Conservation (phyloP, 1,284 basidiomycete species). For the Ustilago bromivora region DNA sequence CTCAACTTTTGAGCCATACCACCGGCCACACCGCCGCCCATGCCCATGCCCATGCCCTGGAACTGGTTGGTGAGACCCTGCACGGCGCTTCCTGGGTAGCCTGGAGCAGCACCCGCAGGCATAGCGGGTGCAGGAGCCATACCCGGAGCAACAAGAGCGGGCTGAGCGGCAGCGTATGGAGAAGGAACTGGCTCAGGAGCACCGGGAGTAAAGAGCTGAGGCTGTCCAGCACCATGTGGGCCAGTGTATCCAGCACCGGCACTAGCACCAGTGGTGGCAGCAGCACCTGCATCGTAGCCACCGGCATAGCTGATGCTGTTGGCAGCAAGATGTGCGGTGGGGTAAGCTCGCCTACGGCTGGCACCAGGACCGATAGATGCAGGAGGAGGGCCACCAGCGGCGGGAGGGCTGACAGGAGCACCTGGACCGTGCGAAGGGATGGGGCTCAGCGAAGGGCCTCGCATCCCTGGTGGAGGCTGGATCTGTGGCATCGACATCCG, state of each 20-base stretch:
- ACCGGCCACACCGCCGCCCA: constrained; percentile 51
- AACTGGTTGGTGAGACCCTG: constrained; percentile 86
- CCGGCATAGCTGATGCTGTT: constrained; percentile 69
- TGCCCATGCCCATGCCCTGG: constrained; percentile 82
- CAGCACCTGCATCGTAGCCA: constrained; percentile 70
- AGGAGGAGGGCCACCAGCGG: constrained; percentile 64
- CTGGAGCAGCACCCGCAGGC: constrained; percentile 31
- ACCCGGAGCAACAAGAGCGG: constrained; percentile 41
- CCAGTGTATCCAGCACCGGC: constrained; percentile 42
- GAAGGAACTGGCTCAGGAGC: constrained; percentile 45
- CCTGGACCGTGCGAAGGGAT: constrained; percentile 47
- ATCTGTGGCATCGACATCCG: constrained; percentile 68
- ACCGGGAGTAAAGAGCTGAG: constrained; percentile 55
- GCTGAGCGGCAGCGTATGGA: constrained; percentile 38
- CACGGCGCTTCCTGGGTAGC: constrained; percentile 68
- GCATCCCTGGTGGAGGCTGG: constrained; percentile 56
- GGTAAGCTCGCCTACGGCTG: constrained; percentile 71
- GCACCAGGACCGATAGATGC: constrained; percentile 69
- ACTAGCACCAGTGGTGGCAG: background rate
- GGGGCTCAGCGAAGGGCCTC: constrained; percentile 45
- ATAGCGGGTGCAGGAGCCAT: constrained; percentile 22
- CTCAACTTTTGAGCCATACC: constrained; percentile 45
- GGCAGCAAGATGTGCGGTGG: constrained; percentile 70
- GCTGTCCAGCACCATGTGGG: constrained; percentile 38
- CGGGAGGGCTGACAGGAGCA: constrained; percentile 51